phyloP scores from a whole-genome alignment of 2,329 filamentous ascomycete species.

The Alternaria viburni region DNA sequence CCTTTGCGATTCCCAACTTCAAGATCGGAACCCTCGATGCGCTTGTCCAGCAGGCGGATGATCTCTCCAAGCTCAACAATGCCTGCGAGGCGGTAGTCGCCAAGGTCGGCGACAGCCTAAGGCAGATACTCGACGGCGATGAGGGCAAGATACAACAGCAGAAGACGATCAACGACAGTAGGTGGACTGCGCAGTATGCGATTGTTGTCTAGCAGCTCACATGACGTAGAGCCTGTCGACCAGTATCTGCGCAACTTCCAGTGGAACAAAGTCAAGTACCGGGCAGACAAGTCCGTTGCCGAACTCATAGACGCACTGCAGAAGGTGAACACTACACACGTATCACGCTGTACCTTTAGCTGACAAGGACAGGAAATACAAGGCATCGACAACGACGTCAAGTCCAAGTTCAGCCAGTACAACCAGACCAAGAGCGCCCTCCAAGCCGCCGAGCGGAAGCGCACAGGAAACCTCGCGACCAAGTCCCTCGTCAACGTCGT shows the following conservation, averaged over 20 bases:
- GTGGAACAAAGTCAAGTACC: slow-evolving; percentile 98
- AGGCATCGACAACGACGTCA: slow-evolving; percentile 95
- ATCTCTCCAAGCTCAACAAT: slow-evolving; percentile 84
- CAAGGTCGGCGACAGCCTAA: slow-evolving; percentile 87
- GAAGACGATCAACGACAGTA: slow-evolving; percentile 93
- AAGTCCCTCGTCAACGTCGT: slow-evolving; percentile 92
- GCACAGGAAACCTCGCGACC: slow-evolving; percentile 92
- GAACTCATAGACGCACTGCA: slow-evolving; percentile 88
- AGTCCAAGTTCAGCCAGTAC: slow-evolving; percentile 92
- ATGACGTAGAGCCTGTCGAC: slow-evolving; percentile 81
- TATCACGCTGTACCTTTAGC: not conserved
- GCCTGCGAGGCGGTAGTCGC: slow-evolving; percentile 81
- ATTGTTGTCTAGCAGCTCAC: slow-evolving; percentile 4
- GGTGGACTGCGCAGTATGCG: slow-evolving; percentile 2
- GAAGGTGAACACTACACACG: slow-evolving; percentile 64
- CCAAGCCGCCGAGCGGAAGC: slow-evolving; percentile 79
- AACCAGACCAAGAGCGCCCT: slow-evolving; percentile 88
- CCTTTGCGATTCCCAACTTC: slow-evolving; percentile 88
- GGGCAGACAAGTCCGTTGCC: slow-evolving; percentile 85
- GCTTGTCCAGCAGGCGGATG: slow-evolving; percentile 94
- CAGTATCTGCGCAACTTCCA: slow-evolving; percentile 87
- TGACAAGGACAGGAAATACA: slow-evolving; percentile 71
- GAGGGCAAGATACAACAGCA: slow-evolving; percentile 83
- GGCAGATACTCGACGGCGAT: slow-evolving; percentile 81
- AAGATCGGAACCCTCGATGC: slow-evolving; percentile 97